Evolutionary conservation across 768 basidiomycete genomes (phyloP).

Genomic region (Steccherinum ochraceum): DNA sequence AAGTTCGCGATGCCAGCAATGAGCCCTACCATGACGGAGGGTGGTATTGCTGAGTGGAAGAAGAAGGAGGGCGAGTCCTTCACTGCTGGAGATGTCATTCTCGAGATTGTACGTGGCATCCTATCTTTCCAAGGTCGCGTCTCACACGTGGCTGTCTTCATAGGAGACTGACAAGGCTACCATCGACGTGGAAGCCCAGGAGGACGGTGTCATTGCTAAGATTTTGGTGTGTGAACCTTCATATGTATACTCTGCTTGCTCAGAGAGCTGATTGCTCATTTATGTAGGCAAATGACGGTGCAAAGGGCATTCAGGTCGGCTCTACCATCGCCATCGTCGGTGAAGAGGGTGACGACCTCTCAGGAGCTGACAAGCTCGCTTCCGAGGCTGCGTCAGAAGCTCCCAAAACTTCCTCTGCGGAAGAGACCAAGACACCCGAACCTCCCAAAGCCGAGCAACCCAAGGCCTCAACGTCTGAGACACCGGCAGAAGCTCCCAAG

Average conservation of each 20-base stretch:
- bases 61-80: constrained; percentile 93
- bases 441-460: constrained; percentile 33
- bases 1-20: constrained; percentile 97
- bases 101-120: constrained; percentile 77
- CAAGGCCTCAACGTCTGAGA: constrained; percentile 27
- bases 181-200: constrained; percentile 98
- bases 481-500: constrained; percentile 38
- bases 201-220: constrained; percentile 94
- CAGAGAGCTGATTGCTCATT: too few relatives aligned
- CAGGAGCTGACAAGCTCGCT: constrained; percentile 71
- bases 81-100: constrained; percentile 83
- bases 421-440: constrained; percentile 33
- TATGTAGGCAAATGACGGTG: constrained; percentile 81
- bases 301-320: constrained; percentile 86
- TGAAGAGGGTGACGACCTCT: constrained; percentile 93
- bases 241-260: constrained; percentile 2
- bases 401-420: constrained; percentile 28
- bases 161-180: constrained; percentile 99
- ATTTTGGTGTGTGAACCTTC: constrained; percentile 66
- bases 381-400: constrained; percentile 48
- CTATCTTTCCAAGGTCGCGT: constrained; percentile 8
- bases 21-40: constrained; percentile 99
- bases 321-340: constrained; percentile 85
- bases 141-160: constrained; percentile 7
- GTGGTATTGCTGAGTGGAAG: constrained; percentile 97